phyloP scores from a whole-genome alignment of 73 alveolate genomes.

The Durusdinium trenchii region DNA sequence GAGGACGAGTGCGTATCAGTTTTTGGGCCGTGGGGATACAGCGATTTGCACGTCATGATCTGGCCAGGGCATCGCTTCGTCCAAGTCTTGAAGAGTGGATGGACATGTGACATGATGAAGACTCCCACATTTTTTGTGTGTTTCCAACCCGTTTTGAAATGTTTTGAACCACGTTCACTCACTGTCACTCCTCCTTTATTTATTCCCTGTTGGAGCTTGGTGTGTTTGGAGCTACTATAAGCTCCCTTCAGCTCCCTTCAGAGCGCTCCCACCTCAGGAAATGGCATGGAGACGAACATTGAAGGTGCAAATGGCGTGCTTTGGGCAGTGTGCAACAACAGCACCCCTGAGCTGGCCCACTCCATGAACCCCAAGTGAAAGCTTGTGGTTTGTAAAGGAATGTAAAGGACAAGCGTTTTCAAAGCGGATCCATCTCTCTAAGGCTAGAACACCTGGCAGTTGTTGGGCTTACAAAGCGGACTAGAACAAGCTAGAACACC shows the following conservation, averaged over 20 bases:
- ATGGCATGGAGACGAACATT: conserved; percentile 66
- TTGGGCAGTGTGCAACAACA: no score
- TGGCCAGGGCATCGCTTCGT: not conserved
- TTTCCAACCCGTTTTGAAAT: not conserved
- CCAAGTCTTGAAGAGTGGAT: not conserved
- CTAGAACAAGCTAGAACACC: no score
- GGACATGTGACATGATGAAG: not conserved
- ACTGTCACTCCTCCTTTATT: not conserved
- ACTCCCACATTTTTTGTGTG: not conserved
- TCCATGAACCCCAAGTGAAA: no score
- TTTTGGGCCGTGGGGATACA: not conserved
- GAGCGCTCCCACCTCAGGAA: conserved; percentile 7
- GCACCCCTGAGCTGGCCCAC: no score
- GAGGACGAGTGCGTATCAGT: conserved; percentile 31
- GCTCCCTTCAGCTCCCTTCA: not conserved
- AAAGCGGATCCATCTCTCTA: no score
- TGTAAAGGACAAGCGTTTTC: no score
- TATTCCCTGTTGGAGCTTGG: not conserved
- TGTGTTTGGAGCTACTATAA: not conserved
- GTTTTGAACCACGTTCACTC: not conserved
- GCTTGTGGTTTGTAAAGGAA: no score
- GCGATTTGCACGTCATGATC: no score
- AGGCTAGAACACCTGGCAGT: no score
- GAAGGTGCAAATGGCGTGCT: no score
- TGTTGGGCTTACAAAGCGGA: no score